Evolutionary conservation across 805 yeast genomes (phyloP).

Genomic region (Clavispora asparagi): DNA sequence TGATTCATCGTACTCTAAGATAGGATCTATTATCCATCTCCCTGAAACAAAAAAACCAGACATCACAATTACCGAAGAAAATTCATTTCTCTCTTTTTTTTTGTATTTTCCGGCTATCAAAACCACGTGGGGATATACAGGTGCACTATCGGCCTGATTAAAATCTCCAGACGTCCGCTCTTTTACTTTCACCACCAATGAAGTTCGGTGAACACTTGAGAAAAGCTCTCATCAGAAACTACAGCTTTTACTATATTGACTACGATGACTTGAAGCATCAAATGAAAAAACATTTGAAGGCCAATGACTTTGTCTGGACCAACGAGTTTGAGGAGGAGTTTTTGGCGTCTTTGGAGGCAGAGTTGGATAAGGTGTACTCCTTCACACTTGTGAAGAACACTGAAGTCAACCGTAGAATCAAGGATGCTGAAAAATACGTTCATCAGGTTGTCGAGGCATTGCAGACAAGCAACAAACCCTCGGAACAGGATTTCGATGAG

Average conservation of each 20-base stretch:
- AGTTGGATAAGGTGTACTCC: conserved; percentile 87
- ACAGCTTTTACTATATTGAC: conserved; percentile 83
- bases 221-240: conserved; percentile 84
- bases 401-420: conserved; percentile 81
- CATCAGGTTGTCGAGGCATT: conserved; percentile 54
- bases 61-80: neutral
- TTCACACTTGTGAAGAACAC: conserved; percentile 85
- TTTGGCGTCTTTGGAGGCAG: conserved; percentile 67
- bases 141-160: neutral
- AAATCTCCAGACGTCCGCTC: neutral
- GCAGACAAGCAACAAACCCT: conserved; percentile 29
- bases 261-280: conserved; percentile 88
- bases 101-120: neutral
- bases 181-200: conserved; percentile 40
- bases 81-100: neutral
- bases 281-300: conserved; percentile 62
- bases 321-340: conserved; percentile 78
- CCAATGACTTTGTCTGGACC: conserved; percentile 60
- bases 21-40: no score
- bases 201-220: conserved; percentile 94
- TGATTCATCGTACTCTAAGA: no score
- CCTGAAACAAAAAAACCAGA: no score
- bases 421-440: conserved; percentile 72
- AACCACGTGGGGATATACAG: neutral
- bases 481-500: conserved; percentile 40